A percentile compares a stretch with the other conserved stretches of the same genome.
These are phyloP conservation scores for Basipetospora chlamydospora DNA, from an alignment of 2,329 filamentous ascomycete species.

Conservation along the genomic window DNA sequence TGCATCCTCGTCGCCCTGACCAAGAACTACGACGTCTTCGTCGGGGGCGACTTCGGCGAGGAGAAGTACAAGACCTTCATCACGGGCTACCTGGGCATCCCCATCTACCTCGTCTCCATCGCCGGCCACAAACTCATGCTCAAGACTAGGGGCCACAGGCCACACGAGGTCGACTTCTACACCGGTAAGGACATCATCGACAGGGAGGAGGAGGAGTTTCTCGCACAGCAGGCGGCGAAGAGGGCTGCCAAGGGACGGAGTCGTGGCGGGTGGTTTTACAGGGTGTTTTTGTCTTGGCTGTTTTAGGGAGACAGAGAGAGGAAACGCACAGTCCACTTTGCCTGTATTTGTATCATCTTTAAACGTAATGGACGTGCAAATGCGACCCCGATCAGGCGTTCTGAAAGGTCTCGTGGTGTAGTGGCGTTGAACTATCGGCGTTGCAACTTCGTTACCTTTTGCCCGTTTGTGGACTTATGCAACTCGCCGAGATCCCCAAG, in stretches of 20 bases:
- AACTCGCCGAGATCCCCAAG: no score
- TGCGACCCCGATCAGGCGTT: no score
- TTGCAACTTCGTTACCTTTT: no score
- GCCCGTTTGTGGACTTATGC: no score
- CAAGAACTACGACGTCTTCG: constrained; percentile 70
- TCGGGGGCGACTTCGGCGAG: constrained; percentile 24
- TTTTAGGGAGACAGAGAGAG: constrained; percentile 8
- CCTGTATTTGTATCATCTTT: no score
- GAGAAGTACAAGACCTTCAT: constrained; percentile 59
- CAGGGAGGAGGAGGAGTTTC: constrained; percentile 55
- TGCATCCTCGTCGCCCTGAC: constrained; percentile 62
- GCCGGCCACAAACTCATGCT: constrained; percentile 50
- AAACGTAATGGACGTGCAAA: no score
- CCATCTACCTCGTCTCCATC: constrained; percentile 55
- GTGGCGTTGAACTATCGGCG: no score
- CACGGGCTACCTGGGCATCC: constrained; percentile 64
- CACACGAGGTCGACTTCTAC: constrained; percentile 53
- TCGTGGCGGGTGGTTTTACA: constrained; percentile 7
- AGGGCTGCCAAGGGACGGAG: constrained; percentile 10
- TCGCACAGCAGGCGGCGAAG: constrained; percentile 26
- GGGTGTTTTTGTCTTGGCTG: constrained; percentile 9
- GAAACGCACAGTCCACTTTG: no score
- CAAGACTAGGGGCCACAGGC: constrained; percentile 37
- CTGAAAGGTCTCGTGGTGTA: no score
- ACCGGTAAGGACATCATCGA: constrained; percentile 61